Base-by-base conservation (phyloP, 495 filamentous ascomycete genomes). In the Neurospora discreta region DNA sequence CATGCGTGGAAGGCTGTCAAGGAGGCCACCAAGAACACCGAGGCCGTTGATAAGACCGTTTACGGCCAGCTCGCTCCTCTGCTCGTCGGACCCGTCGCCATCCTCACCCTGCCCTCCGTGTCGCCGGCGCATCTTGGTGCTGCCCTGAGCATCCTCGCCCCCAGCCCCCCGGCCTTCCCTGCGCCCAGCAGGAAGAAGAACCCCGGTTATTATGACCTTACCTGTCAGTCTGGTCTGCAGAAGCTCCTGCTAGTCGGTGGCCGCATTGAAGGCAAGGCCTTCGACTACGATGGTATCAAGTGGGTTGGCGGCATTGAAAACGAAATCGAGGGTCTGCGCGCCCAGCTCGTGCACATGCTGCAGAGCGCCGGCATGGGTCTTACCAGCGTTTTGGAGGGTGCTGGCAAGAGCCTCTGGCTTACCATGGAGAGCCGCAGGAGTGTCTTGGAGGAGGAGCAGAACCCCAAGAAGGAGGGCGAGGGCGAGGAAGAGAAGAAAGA, bases 201-300 rank as follows among this genome's bases (percentile, higher is more conserved):
- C 77, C 93, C 94, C 0, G 90, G 89, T 3, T 95, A 94, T 81
- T 85, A 94, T 81, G 94, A 97, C 68, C 81, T 87, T 2, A 79
- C 85, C 15, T 90, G 93, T 46, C 92, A 97, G 82, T 85, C 80
- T 69, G 96, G 92, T 46, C 77, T 98, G 76, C 89, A 91, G 80
- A 99, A 99, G 82, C 80, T 98, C 71, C 82, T 96, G 79, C 76
- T 99, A 41, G 81, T 98, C 58, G 96, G 93, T 71, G 94, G 94
- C 20, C 86, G 95, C 70, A 88, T 97, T 33, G 88, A 90, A 75
- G 91, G 91, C 72, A 88, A 87, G 82, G 91, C 93, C 60, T 93
- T 98, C 76, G 96, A 99, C 81, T 77, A 85, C 39, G 89, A 90
- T 20, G 90, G 92, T 74, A 84, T 92, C 71, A 91, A 89, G 78